phyloP scores from a whole-genome alignment of 176 grass and related monocot species.

The Aegilops bicornis region DNA sequence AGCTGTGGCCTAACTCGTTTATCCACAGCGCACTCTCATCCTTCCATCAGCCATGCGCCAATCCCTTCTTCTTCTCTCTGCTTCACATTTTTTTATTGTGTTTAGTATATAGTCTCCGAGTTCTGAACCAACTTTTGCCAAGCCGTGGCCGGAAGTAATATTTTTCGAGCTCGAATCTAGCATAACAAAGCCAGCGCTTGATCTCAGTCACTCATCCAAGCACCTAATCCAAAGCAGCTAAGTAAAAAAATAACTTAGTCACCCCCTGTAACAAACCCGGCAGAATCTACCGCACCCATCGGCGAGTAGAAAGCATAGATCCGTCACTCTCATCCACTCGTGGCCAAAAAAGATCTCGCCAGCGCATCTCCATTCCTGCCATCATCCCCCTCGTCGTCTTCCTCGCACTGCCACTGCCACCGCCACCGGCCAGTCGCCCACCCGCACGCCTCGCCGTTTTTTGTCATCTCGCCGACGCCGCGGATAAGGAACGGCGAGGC shows the following conservation, averaged over 20 bases:
- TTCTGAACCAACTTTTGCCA: too few relatives aligned
- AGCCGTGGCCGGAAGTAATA: too few relatives aligned
- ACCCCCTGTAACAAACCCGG: too few relatives aligned
- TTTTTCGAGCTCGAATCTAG: too few relatives aligned
- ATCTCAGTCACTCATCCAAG: too few relatives aligned
- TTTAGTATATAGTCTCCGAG: neutral
- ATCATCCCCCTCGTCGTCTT: neutral
- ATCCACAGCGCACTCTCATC: neutral
- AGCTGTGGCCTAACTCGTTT: neutral
- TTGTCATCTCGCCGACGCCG: neutral
- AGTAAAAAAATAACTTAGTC: too few relatives aligned
- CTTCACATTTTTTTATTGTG: neutral
- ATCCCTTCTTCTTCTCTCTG: neutral
- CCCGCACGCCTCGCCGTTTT: constrained; percentile 27
- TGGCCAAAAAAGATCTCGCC: neutral
- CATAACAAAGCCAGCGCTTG: too few relatives aligned
- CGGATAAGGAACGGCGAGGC: constrained; percentile 27
- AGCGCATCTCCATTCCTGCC: neutral
- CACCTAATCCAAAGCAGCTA: too few relatives aligned
- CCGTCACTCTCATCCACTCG: neutral
- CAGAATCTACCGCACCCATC: neutral
- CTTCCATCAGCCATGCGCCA: neutral
- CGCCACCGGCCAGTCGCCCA: neutral
- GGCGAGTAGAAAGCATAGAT: neutral
- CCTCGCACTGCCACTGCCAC: neutral